Evolutionary conservation across 2,329 filamentous ascomycete species (phyloP).

Genomic region (Ceratocystis variospora): DNA sequence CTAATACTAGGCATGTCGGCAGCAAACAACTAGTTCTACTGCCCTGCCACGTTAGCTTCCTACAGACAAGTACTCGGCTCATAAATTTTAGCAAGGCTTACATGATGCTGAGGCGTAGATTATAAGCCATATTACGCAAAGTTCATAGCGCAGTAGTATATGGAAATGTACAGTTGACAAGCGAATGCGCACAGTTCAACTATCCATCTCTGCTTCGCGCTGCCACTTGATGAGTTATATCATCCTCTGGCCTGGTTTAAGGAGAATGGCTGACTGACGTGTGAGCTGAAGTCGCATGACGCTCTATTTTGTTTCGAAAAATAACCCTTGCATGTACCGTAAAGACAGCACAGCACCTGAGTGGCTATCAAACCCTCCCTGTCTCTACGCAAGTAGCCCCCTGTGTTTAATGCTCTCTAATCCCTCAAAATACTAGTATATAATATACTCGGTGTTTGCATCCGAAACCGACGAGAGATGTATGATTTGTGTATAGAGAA

Average conservation of each 20-base stretch:
- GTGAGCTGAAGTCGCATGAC: not conserved
- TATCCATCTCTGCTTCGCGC: not conserved
- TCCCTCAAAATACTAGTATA: no score
- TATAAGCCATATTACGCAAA: no score
- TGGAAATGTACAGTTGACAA: not conserved
- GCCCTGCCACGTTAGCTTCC: not conserved
- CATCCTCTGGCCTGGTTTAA: not conserved
- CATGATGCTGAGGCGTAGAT: not conserved
- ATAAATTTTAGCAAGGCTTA: not conserved
- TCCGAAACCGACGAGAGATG: no score
- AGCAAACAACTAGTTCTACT: not conserved
- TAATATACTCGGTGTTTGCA: no score
- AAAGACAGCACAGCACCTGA: not conserved
- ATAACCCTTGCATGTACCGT: not conserved
- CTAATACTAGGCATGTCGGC: not conserved
- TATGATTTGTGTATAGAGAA: no score
- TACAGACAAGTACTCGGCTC: not conserved
- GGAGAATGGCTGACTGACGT: not conserved
- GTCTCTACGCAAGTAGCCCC: no score
- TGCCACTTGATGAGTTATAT: not conserved
- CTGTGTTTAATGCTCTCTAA: no score
- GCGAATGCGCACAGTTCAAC: not conserved
- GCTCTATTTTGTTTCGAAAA: not conserved
- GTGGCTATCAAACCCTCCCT: not conserved
- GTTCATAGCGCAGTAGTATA: no score